Percentiles rank a stretch among this genome's conserved stretches.
phyloP scores from a whole-genome alignment of 2,329 filamentous ascomycete genomes.

The Penicillium olsonii region DNA sequence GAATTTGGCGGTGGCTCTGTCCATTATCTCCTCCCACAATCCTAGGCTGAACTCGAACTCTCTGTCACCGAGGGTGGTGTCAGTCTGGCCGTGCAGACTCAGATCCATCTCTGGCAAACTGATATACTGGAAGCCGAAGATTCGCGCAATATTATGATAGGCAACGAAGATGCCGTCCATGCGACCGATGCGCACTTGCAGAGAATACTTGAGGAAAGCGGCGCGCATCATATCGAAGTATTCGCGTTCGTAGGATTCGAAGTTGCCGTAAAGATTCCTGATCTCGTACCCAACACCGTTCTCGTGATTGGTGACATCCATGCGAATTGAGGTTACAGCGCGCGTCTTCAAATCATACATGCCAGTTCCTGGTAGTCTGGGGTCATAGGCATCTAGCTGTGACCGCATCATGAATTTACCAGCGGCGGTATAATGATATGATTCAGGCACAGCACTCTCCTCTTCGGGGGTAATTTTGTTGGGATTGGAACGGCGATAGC shows the following conservation, averaged over 20 bases:
- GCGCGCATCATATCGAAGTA: constrained; percentile 96
- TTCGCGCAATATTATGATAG: constrained; percentile 90
- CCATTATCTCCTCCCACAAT: constrained; percentile 75
- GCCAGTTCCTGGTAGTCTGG: constrained; percentile 81
- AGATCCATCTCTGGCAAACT: constrained; percentile 82
- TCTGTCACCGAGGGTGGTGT: constrained; percentile 69
- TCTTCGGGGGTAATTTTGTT: constrained; percentile 67
- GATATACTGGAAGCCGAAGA: constrained; percentile 97
- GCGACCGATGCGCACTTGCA: constrained; percentile 93
- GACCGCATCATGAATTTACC: constrained; percentile 93
- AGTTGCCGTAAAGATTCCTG: constrained; percentile 70
- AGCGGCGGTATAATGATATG: constrained; percentile 83
- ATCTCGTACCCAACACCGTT: constrained; percentile 86
- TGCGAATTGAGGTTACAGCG: constrained; percentile 86
- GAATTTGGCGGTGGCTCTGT: constrained; percentile 73
- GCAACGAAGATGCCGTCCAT: constrained; percentile 99
- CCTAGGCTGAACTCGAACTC: constrained; percentile 83
- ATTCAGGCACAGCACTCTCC: constrained; percentile 70
- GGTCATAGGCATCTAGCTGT: constrained; percentile 87
- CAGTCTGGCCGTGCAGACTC: constrained; percentile 77
- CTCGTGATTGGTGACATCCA: constrained; percentile 73
- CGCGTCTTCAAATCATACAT: constrained; percentile 97
- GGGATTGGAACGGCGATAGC: constrained; percentile 70
- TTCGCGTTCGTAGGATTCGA: constrained; percentile 90
- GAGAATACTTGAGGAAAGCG: constrained; percentile 92